Percentiles rank a stretch among this genome's conserved stretches.
Conservation (phyloP, 768 basidiomycete species). For the Tylopilus subfusipes region DNA sequence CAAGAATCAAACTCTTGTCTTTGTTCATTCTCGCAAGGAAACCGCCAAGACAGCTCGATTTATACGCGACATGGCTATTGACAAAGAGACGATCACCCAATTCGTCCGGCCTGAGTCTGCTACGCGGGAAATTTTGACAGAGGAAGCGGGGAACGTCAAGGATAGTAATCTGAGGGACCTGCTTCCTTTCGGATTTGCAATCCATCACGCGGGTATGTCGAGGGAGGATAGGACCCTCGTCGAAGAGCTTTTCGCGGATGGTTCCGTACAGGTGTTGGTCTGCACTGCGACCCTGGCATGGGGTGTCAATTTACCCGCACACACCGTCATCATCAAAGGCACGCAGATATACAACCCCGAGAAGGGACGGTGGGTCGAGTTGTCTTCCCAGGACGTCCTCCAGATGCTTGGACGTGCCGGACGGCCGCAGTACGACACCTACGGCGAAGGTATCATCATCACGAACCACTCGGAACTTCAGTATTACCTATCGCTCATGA, state of each 20-base stretch:
- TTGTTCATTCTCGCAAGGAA: slow-evolving; percentile 98
- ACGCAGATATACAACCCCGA: slow-evolving; percentile 99
- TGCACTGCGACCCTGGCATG: slow-evolving; percentile 98
- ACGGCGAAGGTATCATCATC: slow-evolving; percentile 97
- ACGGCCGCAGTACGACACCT: slow-evolving; percentile 95
- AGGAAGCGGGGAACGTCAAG: slow-evolving; percentile 79
- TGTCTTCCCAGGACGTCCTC: slow-evolving; percentile 92
- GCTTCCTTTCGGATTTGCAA: slow-evolving; percentile 94
- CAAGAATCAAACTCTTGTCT: slow-evolving; percentile 91
- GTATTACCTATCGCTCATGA: slow-evolving; percentile 92
- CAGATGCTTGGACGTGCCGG: slow-evolving; percentile 99
- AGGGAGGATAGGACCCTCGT: slow-evolving; percentile 87
- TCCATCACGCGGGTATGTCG: slow-evolving; percentile 97
- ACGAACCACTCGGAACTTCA: slow-evolving; percentile 97
- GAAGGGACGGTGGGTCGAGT: slow-evolving; percentile 95
- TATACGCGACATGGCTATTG: slow-evolving; percentile 91
- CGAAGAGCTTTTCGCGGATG: slow-evolving; percentile 92
- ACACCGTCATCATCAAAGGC: slow-evolving; percentile 99
- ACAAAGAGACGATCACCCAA: slow-evolving; percentile 94
- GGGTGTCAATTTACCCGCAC: slow-evolving; percentile 98
- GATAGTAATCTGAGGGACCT: slow-evolving; percentile 84
- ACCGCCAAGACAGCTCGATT: slow-evolving; percentile 96
- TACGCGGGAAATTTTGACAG: slow-evolving; percentile 82
- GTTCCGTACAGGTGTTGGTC: slow-evolving; percentile 89
- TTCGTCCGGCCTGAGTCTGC: slow-evolving; percentile 94